Base-by-base conservation (phyloP, 73 alveolate genomes). In the Paramecium sexaurelia region DNA sequence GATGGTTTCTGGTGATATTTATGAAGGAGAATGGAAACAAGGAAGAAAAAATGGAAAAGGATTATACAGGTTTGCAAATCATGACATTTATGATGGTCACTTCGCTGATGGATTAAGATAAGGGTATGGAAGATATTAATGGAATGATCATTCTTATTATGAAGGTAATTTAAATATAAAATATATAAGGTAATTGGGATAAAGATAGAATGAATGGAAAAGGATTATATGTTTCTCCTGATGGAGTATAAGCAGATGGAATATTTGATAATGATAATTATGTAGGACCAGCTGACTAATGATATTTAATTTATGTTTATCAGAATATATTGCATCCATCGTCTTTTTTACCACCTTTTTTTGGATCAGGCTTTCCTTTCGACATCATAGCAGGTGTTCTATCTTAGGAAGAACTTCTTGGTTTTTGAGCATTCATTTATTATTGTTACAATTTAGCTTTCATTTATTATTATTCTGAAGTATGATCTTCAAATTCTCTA, bases 11-110 rank as follows among this genome's bases (percentile, higher is more conserved):
- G 95, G 95, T 24, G 91, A 92, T 68, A 51, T 82, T 22, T 92
- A 85, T 85, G 95, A 92, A 6, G 95, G 94, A 9, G 92, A 87
- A 1, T 92, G 94, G 94, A 92, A 75, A 45, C 29, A 85, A 36
- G 95, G 95, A 7, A 61, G 89, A 55, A 92, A 92, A 37, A 84
- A 85, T 85, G 95, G 95, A 27, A 92, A 86, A 29, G 95, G 95
- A 35, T 55, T 92, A 13, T 92, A 92, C 39, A 85, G 22, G 47
- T 92, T 92, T 92, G 93, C 92, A 35, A 92, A 92, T 92, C 94
- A 89, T 26, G 95, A 92, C 61, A 37, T 85, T 17, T 92, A 68
- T 85, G 95, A 92, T 56, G 95, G 95, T 2, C 40, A 55, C 37
- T 61, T 71, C 29, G 66, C 87, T 17, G 92, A 92, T 36, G 95